Percentiles rank a stretch among this genome's conserved stretches.
These are phyloP conservation scores for Aspergillus sp. DNA, from an alignment of 2,329 filamentous ascomycete genomes.

Conservation along the genomic window DNA sequence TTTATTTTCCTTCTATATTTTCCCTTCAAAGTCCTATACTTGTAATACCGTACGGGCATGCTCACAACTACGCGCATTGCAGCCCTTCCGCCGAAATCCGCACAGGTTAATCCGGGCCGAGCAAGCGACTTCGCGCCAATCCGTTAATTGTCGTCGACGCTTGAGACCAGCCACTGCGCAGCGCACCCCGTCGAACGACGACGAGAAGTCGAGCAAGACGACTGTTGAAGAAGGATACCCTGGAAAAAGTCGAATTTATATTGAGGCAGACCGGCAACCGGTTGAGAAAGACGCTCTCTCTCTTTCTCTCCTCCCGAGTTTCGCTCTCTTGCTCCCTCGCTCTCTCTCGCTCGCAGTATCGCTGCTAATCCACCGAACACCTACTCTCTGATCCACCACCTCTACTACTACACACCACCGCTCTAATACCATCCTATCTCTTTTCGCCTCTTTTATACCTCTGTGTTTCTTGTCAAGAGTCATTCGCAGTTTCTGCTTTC, in stretches of 20 bases:
- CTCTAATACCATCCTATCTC: too few relatives aligned
- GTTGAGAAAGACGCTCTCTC: conserved; percentile 10
- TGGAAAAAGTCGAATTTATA: background rate
- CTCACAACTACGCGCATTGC: conserved; percentile 30
- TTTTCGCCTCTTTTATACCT: too few relatives aligned
- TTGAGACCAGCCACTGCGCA: conserved; percentile 5
- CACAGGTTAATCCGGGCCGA: conserved; percentile 29
- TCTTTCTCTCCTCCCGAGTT: background rate
- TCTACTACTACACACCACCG: conserved; percentile 5
- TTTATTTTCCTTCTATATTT: conserved; percentile 4
- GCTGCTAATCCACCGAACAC: conserved; percentile 9
- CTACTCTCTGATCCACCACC: conserved; percentile 21
- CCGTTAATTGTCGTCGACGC: background rate
- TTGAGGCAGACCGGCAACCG: conserved; percentile 8
- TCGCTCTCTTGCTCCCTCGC: too few relatives aligned
- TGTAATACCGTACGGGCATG: conserved; percentile 12
- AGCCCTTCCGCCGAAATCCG: conserved; percentile 24
- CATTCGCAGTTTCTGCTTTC: background rate
- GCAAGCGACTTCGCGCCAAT: conserved; percentile 31
- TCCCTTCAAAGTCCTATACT: background rate
- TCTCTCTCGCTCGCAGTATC: conserved; percentile 5
- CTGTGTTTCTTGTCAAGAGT: too few relatives aligned
- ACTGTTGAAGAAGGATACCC: background rate
- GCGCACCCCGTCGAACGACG: conserved; percentile 10
- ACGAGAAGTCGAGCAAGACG: background rate